These are phyloP conservation scores for Nannizziopsis barbatae DNA, from an alignment of 2,329 filamentous ascomycete genomes.

Conservation along the genomic window DNA sequence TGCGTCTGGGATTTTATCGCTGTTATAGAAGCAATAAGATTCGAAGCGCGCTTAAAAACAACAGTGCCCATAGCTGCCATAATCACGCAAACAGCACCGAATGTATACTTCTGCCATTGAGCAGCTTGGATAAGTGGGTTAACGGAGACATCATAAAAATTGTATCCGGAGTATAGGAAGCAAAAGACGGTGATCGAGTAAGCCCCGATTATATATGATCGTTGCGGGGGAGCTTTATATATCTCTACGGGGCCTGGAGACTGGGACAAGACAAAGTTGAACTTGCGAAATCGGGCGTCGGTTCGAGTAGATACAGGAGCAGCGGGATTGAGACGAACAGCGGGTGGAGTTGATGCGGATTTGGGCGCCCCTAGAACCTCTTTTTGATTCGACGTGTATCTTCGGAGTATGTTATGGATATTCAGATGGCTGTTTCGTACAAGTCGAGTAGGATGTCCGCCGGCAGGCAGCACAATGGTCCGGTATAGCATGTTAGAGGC, in stretches of 20 bases:
- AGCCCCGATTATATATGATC: conserved; percentile 50
- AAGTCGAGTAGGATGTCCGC: not conserved
- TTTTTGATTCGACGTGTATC: conserved; percentile 1
- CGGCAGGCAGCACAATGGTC: not conserved
- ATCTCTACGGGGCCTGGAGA: conserved; percentile 48
- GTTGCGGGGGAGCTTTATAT: conserved; percentile 55
- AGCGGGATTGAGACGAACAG: conserved; percentile 5
- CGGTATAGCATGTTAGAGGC: not conserved
- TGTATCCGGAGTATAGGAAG: conserved; percentile 42
- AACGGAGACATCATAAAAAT: conserved; percentile 42
- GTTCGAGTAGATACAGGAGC: not conserved
- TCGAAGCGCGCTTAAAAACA: conserved; percentile 47
- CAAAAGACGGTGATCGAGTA: conserved; percentile 47
- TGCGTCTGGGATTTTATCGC: conserved; percentile 32
- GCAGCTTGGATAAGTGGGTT: conserved; percentile 43
- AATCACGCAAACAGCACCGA: conserved; percentile 47
- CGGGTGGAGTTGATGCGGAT: not conserved
- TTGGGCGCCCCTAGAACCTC: conserved; percentile 2
- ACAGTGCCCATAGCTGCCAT: conserved; percentile 51
- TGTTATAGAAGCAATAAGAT: conserved; percentile 47
- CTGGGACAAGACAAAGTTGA: conserved; percentile 38
- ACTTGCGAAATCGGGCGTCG: conserved; percentile 12
- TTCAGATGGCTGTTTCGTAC: not conserved
- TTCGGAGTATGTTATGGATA: not conserved
- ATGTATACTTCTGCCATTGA: conserved; percentile 48